Evolutionary conservation across 495 filamentous ascomycete species (phyloP).

Genomic region (Penicillium dipodomyicola): DNA sequence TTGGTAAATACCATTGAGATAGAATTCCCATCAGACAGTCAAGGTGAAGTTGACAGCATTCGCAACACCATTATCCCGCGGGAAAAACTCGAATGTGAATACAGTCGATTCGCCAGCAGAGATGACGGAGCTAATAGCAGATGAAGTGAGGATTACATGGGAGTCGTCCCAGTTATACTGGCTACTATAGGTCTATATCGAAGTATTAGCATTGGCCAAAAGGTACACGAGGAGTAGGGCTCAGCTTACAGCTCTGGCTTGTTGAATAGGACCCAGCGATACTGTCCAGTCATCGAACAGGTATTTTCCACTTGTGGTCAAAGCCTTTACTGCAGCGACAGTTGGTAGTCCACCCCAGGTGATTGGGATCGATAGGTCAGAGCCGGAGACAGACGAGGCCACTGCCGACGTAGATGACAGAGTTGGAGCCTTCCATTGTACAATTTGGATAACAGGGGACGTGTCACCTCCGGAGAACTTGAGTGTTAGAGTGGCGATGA

Average conservation of each 20-base stretch:
- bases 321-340: constrained; percentile 54
- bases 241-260: constrained; percentile 43
- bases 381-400: constrained; percentile 38
- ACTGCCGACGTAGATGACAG: constrained; percentile 38
- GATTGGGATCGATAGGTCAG: constrained; percentile 51
- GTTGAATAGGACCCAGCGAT: constrained; percentile 54
- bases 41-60: constrained; percentile 50
- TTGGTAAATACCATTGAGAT: background rate
- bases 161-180: constrained; percentile 52
- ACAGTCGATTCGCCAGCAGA: constrained; percentile 41
- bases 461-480: constrained; percentile 50
- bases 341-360: constrained; percentile 49
- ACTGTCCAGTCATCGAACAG: constrained; percentile 58
- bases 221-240: background rate
- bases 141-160: constrained; percentile 42
- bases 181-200: constrained; percentile 39
- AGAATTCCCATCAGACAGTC: constrained; percentile 30
- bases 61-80: constrained; percentile 34
- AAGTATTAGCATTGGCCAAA: background rate
- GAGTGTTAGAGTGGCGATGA: constrained; percentile 51
- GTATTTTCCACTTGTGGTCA: constrained; percentile 46
- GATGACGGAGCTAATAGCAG: constrained; percentile 46
- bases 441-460: constrained; percentile 41
- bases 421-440: constrained; percentile 51
- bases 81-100: constrained; percentile 56